Conservation (phyloP, 179 eudicot species). For the Sideroxylon spinosum region DNA sequence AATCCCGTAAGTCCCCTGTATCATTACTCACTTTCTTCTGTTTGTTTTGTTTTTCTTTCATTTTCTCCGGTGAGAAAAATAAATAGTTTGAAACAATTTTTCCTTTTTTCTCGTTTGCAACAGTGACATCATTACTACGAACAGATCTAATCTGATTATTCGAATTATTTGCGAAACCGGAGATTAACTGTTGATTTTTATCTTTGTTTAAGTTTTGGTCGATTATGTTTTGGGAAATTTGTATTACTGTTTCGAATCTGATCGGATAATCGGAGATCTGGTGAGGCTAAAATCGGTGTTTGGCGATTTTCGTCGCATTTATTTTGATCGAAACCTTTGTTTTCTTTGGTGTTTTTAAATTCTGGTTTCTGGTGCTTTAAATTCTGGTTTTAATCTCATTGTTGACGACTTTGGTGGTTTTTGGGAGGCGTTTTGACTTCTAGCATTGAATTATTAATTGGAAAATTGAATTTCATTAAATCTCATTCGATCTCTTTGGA, state of each 20-base stretch:
- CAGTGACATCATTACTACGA: neutral
- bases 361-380: slow-evolving; percentile 16
- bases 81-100: neutral
- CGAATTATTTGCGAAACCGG: neutral
- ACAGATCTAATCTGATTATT: slow-evolving; percentile 33
- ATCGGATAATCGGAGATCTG: slow-evolving; percentile 7
- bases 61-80: neutral
- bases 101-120: neutral
- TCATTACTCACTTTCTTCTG: slow-evolving; percentile 18
- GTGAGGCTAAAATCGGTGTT: neutral
- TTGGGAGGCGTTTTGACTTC: neutral
- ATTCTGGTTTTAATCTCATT: slow-evolving; percentile 15
- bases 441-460: neutral
- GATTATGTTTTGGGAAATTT: slow-evolving; percentile 2
- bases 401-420: neutral
- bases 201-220: neutral
- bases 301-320: neutral
- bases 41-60: slow-evolving; percentile 24
- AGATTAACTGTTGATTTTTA: neutral
- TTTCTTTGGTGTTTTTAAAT: no score
- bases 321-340: slow-evolving; percentile 5
- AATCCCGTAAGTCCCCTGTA: slow-evolving; percentile 29
- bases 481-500: slow-evolving; percentile 15
- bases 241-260: neutral
- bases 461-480: slow-evolving; percentile 15